phyloP scores from a whole-genome alignment of 2,329 filamentous ascomycete species.

The Thelonectria blattea region DNA sequence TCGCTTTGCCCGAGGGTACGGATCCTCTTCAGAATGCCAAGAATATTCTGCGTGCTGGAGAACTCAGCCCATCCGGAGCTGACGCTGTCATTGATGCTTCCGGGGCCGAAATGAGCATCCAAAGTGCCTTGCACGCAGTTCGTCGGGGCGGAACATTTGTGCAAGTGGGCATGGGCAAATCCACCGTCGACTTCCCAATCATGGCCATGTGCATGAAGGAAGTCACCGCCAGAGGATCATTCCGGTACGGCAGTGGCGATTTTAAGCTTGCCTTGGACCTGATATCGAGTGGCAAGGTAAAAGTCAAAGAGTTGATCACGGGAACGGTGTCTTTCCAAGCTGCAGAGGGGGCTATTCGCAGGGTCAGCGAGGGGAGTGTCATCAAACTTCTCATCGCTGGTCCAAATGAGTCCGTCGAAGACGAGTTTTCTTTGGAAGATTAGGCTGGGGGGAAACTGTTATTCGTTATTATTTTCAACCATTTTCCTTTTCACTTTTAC shows the following conservation, averaged over 20 bases:
- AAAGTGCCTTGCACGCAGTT: not conserved
- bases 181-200: not conserved
- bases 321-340: not conserved
- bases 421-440: not conserved
- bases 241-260: not conserved
- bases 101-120: slow-evolving; percentile 2
- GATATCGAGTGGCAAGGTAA: not conserved
- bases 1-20: not conserved
- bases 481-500: not conserved
- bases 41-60: not conserved
- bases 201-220: slow-evolving; percentile 8
- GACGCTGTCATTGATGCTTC: slow-evolving; percentile 11
- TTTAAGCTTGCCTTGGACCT: not conserved
- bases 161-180: slow-evolving; percentile 10
- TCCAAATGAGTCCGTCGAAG: not conserved
- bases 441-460: not conserved
- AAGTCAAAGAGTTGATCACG: not conserved
- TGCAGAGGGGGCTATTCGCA: not conserved
- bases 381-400: slow-evolving; percentile 5
- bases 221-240: not conserved
- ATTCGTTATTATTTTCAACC: not conserved
- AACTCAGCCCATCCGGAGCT: not conserved
- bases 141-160: slow-evolving; percentile 7
- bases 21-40: slow-evolving; percentile 1
- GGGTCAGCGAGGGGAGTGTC: not conserved